These are phyloP conservation scores for Macrophomina phaseolina DNA, from an alignment of 2,329 filamentous ascomycete species.

Conservation along the genomic window DNA sequence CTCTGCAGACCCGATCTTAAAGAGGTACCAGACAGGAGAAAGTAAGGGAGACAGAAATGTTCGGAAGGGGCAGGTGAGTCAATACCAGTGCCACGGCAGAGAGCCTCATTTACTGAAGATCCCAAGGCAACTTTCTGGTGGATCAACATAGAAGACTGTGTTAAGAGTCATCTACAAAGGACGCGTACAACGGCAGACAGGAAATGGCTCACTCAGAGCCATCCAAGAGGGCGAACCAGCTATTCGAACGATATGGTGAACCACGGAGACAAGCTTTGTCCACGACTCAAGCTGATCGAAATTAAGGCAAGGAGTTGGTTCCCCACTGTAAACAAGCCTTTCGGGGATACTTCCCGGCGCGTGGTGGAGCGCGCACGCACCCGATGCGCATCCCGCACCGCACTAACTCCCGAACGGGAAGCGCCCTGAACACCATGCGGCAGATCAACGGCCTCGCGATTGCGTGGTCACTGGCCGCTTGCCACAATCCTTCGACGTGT, in stretches of 20 bases:
- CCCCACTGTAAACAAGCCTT: constrained; percentile 11
- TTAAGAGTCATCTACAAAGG: no score
- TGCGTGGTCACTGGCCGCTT: not conserved
- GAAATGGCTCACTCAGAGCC: no score
- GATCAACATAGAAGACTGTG: no score
- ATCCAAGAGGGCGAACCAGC: no score
- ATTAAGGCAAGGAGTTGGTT: not conserved
- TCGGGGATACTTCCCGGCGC: constrained; percentile 3
- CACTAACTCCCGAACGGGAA: constrained; percentile 10
- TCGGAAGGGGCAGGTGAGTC: no score
- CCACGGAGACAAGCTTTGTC: not conserved
- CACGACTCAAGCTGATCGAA: constrained; percentile 3
- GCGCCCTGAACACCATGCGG: constrained; percentile 3
- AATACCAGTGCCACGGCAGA: no score
- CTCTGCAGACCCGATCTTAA: no score
- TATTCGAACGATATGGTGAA: not conserved
- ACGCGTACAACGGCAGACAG: no score
- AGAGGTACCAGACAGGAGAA: not conserved
- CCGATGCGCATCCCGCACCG: constrained; percentile 12
- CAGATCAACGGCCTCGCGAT: constrained; percentile 5
- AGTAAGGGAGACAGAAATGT: no score
- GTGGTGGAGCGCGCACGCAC: constrained; percentile 8
- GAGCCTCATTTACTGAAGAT: no score
- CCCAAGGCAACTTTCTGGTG: no score
- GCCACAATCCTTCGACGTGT: not conserved